Evolutionary conservation across 352 stramenopile genomes (phyloP).

Genomic region (Aphanomyces cochlioides): DNA sequence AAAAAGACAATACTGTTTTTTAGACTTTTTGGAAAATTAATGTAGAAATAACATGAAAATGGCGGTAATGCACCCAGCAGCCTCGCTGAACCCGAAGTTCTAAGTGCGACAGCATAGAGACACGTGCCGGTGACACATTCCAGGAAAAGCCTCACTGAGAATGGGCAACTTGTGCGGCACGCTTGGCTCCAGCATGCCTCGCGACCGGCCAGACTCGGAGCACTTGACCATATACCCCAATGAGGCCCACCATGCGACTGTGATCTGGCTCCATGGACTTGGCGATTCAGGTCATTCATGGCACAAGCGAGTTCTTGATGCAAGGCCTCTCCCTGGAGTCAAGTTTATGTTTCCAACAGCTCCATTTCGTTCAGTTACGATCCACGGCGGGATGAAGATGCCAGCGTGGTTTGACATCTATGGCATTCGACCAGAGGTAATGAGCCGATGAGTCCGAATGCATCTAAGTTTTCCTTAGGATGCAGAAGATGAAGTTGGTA

Average conservation of each 20-base stretch:
- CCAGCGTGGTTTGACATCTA: constrained; percentile 80
- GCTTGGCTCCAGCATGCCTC: background rate
- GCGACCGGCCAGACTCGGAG: background rate
- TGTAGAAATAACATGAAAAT: too few species aligned
- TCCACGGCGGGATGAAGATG: constrained; percentile 82
- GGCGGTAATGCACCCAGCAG: too few species aligned
- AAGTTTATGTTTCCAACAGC: constrained; percentile 82
- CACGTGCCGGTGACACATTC: too few species aligned
- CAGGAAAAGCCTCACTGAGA: background rate
- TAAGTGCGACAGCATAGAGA: background rate
- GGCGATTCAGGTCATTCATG: constrained; percentile 20
- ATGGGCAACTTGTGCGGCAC: constrained; percentile 24
- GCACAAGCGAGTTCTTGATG: constrained; percentile 1
- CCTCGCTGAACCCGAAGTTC: background rate
- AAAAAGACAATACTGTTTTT: too few species aligned
- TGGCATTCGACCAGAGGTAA: constrained; percentile 38
- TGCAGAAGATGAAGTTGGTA: constrained; percentile 63
- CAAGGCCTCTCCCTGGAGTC: background rate
- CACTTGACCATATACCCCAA: background rate
- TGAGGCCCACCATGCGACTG: background rate
- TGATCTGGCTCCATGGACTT: constrained; percentile 29
- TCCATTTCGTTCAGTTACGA: constrained; percentile 60
- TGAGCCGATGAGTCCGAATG: too few species aligned
- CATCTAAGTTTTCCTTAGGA: constrained; percentile 35
- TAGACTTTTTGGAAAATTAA: too few species aligned